Conservation (phyloP, 805 yeast species). For the Torulaspora gathmanii region DNA sequence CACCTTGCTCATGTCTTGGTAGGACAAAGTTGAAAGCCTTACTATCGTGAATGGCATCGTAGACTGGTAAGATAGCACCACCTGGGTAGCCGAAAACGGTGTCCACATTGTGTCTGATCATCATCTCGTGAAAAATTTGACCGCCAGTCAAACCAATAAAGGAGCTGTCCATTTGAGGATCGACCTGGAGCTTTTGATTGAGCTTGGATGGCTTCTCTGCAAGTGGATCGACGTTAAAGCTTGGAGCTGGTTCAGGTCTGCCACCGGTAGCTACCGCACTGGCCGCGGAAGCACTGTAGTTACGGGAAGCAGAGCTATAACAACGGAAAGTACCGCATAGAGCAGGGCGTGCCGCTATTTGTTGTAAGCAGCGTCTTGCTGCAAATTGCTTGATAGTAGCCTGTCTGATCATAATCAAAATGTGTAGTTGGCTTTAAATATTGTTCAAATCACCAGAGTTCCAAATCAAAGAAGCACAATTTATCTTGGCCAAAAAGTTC, state of each 20-base stretch:
- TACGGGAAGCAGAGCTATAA: conserved; percentile 9
- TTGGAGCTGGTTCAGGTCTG: conserved; percentile 38
- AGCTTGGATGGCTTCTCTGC: conserved; percentile 14
- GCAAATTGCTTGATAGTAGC: conserved; percentile 18
- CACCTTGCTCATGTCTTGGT: conserved; percentile 98
- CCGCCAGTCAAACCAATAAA: conserved; percentile 97
- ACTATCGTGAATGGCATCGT: conserved; percentile 92
- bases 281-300: conserved; percentile 17
- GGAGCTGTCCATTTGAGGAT: conserved; percentile 62
- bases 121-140: conserved; percentile 97
- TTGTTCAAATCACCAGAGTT: neutral
- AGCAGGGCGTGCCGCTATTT: conserved; percentile 7
- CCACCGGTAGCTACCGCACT: conserved; percentile 9
- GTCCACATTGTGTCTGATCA: conserved; percentile 92
- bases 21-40: conserved; percentile 82
- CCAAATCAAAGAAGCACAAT: neutral
- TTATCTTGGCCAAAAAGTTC: neutral
- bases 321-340: conserved; percentile 8
- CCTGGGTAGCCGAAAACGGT: conserved; percentile 98
- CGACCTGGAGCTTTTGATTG: conserved; percentile 7
- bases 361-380: conserved; percentile 16
- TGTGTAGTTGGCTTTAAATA: neutral
- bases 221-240: conserved; percentile 30
- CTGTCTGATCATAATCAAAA: conserved; percentile 23
- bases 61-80: conserved; percentile 97